Evolutionary conservation across 805 yeast species (phyloP).

Genomic region (Pichia cabralensis): DNA sequence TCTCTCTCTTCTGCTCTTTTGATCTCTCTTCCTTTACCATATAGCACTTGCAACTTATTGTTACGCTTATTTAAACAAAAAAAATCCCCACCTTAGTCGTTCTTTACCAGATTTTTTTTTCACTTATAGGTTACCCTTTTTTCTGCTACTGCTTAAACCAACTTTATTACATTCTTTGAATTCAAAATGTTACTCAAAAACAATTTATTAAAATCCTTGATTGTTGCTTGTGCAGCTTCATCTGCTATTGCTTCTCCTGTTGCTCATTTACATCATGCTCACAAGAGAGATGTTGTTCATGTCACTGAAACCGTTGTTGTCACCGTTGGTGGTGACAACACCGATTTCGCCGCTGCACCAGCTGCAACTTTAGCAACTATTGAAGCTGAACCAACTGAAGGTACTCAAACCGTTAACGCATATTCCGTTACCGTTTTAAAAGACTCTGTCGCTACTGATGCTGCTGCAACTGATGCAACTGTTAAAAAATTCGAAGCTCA

Average conservation of each 20-base stretch:
- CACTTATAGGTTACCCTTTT: too few relatives aligned
- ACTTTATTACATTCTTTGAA: conserved; percentile 9
- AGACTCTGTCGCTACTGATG: conserved; percentile 6
- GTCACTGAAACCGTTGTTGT: conserved; percentile 41
- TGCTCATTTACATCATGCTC: conserved; percentile 48
- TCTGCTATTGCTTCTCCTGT: conserved; percentile 50
- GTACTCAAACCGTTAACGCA: conserved; percentile 8
- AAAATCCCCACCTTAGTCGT: too few relatives aligned
- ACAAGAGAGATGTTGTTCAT: conserved; percentile 44
- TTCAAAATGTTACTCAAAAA: conserved; percentile 19
- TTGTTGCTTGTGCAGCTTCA: conserved; percentile 35
- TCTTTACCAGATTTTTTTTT: too few relatives aligned
- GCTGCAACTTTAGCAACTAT: conserved; percentile 19
- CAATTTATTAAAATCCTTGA: conserved; percentile 30
- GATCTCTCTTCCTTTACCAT: too few relatives aligned
- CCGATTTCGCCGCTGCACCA: conserved; percentile 24
- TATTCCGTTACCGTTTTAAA: conserved; percentile 12
- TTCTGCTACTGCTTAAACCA: too few relatives aligned
- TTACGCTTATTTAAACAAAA: too few relatives aligned
- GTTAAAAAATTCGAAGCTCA: conserved; percentile 2
- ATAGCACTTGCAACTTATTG: too few relatives aligned
- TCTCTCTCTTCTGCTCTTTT: too few relatives aligned
- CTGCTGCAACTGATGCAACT: conserved; percentile 22
- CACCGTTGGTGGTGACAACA: conserved; percentile 30
- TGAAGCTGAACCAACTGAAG: conserved; percentile 5